A percentile compares a stretch with the other conserved stretches of the same genome.
phyloP scores from a whole-genome alignment of 768 basidiomycete species.

The Auricularia cornea region DNA sequence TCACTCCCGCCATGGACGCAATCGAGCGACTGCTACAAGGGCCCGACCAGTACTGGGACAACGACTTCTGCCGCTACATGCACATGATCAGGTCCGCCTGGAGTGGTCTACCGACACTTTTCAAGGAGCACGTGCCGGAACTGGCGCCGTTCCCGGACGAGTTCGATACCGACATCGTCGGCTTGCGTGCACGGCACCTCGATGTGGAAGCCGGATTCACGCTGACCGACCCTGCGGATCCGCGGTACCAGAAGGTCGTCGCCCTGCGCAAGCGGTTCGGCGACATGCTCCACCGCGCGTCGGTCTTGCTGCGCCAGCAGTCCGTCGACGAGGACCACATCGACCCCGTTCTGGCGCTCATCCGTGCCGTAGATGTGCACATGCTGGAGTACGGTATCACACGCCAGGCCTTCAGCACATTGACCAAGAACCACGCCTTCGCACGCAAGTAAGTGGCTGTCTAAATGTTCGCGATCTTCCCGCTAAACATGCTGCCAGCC shows the following conservation, averaged over 20 bases:
- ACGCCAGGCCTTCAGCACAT: slow-evolving; percentile 46
- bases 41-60: slow-evolving; percentile 51
- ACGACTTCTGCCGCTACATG: slow-evolving; percentile 75
- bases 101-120: slow-evolving; percentile 65
- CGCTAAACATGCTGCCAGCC: slow-evolving; percentile 25
- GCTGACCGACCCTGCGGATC: slow-evolving; percentile 64
- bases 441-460: slow-evolving; percentile 45
- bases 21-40: slow-evolving; percentile 55
- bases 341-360: slow-evolving; percentile 70
- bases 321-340: slow-evolving; percentile 72
- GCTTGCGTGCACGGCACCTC: slow-evolving; percentile 56
- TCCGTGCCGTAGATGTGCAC: slow-evolving; percentile 67
- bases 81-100: slow-evolving; percentile 69
- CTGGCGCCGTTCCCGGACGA: slow-evolving; percentile 49
- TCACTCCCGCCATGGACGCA: slow-evolving; percentile 53
- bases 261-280: slow-evolving; percentile 58
- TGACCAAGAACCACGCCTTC: slow-evolving; percentile 61
- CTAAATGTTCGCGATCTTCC: slow-evolving; percentile 2
- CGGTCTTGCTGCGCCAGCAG: slow-evolving; percentile 51
- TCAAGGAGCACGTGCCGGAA: slow-evolving; percentile 48
- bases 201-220: slow-evolving; percentile 68
- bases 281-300: slow-evolving; percentile 56
- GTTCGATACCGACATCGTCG: slow-evolving; percentile 52
- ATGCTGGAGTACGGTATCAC: slow-evolving; percentile 63
- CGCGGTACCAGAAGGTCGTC: slow-evolving; percentile 58